Conservation (phyloP, 129 eudicot species). For the Apium graveolens region DNA sequence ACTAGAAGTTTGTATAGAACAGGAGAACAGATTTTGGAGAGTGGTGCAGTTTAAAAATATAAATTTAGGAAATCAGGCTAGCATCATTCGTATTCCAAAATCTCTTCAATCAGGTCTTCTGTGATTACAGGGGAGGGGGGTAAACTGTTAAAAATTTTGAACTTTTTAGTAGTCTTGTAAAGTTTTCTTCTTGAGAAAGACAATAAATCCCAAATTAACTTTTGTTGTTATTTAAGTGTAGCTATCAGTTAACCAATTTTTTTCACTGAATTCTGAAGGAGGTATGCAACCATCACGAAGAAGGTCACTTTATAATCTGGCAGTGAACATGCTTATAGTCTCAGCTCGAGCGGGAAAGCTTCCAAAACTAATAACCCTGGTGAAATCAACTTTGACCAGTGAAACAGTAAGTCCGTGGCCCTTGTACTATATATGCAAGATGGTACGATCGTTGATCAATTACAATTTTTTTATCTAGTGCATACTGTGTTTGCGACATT, state of each 20-base stretch:
- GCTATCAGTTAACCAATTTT: neutral
- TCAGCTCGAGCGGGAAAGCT: conserved; percentile 58
- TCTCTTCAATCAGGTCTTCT: neutral
- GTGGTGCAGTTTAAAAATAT: neutral
- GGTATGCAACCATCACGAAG: conserved; percentile 58
- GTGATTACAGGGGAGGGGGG: no score
- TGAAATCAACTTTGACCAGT: conserved; percentile 50
- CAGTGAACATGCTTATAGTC: conserved; percentile 58
- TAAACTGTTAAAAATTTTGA: no score
- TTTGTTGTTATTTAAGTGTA: neutral
- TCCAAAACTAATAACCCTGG: conserved; percentile 48
- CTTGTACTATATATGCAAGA: conserved; percentile 12
- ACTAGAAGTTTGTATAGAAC: neutral
- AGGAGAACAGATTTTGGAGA: neutral
- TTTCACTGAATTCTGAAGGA: conserved; percentile 26
- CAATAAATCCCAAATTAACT: neutral
- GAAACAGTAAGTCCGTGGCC: conserved; percentile 38
- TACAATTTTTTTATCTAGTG: no score
- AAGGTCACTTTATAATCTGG: conserved; percentile 66
- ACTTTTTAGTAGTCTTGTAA: neutral
- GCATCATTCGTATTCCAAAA: neutral
- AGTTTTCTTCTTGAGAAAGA: neutral
- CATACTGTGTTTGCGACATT: neutral
- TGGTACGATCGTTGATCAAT: neutral
- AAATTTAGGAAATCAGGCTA: neutral